A percentile compares a stretch with the other conserved stretches of the same genome.
Evolutionary conservation across 2,329 filamentous ascomycete genomes (phyloP).

Genomic region (Arthrobotrys megalospora): DNA sequence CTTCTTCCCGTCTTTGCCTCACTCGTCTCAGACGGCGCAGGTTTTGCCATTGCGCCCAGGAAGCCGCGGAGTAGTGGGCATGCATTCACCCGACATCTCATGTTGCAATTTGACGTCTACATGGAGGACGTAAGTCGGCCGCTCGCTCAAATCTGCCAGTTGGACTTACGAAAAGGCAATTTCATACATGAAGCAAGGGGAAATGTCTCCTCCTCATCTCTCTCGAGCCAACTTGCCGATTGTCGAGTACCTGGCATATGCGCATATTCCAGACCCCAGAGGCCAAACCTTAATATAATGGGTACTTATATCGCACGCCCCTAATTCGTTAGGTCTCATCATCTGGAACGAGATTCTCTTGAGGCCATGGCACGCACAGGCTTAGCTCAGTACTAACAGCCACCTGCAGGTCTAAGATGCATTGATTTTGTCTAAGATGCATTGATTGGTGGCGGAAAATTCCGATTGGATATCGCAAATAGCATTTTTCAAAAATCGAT

Average conservation of each 20-base stretch:
- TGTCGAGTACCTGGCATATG: not conserved
- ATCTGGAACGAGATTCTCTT: not conserved
- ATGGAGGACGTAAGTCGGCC: not conserved
- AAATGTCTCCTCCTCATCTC: not conserved
- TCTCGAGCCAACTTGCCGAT: not conserved
- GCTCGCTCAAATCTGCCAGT: conserved; percentile 13
- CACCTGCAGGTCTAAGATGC: conserved; percentile 40
- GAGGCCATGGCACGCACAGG: conserved; percentile 4
- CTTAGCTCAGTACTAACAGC: not conserved
- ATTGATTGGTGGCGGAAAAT: conserved; percentile 12
- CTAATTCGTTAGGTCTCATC: not conserved
- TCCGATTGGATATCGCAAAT: conserved; percentile 37
- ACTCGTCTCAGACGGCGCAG: conserved; percentile 4
- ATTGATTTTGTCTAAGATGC: conserved; percentile 13
- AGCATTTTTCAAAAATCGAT: conserved; percentile 23
- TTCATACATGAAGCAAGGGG: not conserved
- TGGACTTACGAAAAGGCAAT: not conserved
- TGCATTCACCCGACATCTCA: conserved; percentile 4
- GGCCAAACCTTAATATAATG: conserved; percentile 4
- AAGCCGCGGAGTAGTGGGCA: conserved; percentile 40
- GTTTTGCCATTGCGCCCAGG: conserved; percentile 9
- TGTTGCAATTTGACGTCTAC: conserved; percentile 19
- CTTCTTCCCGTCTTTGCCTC: conserved; percentile 52
- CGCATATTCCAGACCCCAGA: not conserved
- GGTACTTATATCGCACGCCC: not conserved